phyloP scores from a whole-genome alignment of 1,284 basidiomycete species.

The Irpex lacteus region DNA sequence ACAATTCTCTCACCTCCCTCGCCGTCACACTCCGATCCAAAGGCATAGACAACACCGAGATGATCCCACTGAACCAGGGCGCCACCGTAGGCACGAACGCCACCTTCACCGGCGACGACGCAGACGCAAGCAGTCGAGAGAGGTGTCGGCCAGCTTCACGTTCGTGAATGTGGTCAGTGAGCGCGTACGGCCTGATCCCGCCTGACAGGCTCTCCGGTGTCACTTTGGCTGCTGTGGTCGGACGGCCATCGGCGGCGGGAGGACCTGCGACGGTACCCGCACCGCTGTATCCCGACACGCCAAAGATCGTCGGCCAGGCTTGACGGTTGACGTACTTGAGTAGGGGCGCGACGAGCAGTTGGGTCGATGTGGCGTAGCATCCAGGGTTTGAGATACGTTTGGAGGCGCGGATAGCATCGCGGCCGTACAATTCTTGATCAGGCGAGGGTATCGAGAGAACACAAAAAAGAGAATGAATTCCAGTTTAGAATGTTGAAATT shows the following conservation, averaged over 20 bases:
- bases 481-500: conserved; percentile 30
- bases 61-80: conserved; percentile 96
- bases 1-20: conserved; percentile 72
- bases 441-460: conserved; percentile 5
- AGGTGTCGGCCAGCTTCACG: conserved; percentile 90
- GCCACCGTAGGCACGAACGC: conserved; percentile 89
- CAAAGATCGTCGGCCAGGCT: conserved; percentile 86
- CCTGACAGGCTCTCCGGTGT: conserved; percentile 73
- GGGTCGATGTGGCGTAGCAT: conserved; percentile 93
- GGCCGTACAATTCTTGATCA: conserved; percentile 82
- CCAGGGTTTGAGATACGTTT: conserved; percentile 96
- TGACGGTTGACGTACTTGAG: conserved; percentile 66
- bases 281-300: conserved; percentile 92
- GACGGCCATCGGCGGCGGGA: conserved; percentile 63
- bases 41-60: conserved; percentile 84
- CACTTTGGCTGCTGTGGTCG: conserved; percentile 83
- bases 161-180: conserved; percentile 99
- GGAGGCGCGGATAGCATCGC: conserved; percentile 64
- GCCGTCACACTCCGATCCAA: conserved; percentile 67
- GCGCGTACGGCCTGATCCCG: conserved; percentile 80
- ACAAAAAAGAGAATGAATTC: conserved; percentile 25
- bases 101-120: conserved; percentile 49
- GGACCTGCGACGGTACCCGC: conserved; percentile 84
- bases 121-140: conserved; percentile 48
- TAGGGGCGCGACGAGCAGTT: conserved; percentile 90